Evolutionary conservation across 441 rosid genomes (phyloP).

Genomic region (Gossypium trilobum): DNA sequence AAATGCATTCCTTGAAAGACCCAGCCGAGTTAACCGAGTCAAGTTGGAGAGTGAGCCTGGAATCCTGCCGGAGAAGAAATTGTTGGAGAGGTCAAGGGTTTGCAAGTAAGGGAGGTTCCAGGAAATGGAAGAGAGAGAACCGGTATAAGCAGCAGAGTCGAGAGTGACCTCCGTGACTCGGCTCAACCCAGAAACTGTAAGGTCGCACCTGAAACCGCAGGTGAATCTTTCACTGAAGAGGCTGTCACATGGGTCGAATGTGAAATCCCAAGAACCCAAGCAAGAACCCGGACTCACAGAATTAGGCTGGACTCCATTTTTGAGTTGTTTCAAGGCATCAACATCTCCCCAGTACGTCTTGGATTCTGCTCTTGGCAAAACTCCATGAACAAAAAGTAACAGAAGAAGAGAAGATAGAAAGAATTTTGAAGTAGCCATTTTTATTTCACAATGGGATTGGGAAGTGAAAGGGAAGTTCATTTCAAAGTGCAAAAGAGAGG

Average conservation of each 20-base stretch:
- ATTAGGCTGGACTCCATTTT: constrained; percentile 34
- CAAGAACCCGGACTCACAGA: constrained; percentile 65
- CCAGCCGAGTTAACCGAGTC: constrained; percentile 45
- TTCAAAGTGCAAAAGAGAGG: not conserved
- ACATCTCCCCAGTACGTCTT: constrained; percentile 47
- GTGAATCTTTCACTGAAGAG: constrained; percentile 59
- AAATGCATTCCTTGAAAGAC: constrained; percentile 43
- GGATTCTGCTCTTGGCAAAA: constrained; percentile 27
- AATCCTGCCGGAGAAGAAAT: constrained; percentile 50
- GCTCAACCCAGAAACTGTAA: constrained; percentile 26
- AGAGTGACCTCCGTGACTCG: constrained; percentile 68
- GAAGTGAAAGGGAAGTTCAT: not conserved
- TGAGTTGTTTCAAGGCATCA: constrained; percentile 42
- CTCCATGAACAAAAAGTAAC: constrained; percentile 1
- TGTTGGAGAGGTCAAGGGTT: constrained; percentile 53
- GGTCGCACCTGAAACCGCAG: constrained; percentile 80
- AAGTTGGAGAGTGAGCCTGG: constrained; percentile 47
- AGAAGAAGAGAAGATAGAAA: constrained; percentile 15
- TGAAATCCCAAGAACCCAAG: constrained; percentile 67
- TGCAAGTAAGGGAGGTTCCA: constrained; percentile 55
- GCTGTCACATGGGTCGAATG: constrained; percentile 66
- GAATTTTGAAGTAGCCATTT: constrained; percentile 22
- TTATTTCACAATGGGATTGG: not conserved
- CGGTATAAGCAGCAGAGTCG: constrained; percentile 69
- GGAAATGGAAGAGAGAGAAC: constrained; percentile 34